Percentiles rank a stretch among this genome's conserved stretches.
Evolutionary conservation across 768 basidiomycete species (phyloP).

Genomic region (Harrya chromipes): DNA sequence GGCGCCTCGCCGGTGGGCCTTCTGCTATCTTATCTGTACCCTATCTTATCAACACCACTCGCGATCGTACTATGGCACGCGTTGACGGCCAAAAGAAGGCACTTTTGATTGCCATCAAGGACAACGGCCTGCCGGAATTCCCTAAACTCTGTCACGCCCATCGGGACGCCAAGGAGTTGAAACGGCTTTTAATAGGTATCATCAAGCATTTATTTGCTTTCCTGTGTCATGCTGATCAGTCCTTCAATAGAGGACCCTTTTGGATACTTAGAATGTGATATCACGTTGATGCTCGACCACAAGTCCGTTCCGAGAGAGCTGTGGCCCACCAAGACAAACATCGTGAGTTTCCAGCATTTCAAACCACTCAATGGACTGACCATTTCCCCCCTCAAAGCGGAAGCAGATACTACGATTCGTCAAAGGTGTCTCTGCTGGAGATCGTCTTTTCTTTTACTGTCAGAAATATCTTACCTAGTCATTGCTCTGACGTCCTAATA

Average conservation of each 20-base stretch:
- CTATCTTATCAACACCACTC: neutral
- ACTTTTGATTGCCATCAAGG: conserved; percentile 23
- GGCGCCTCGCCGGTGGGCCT: neutral
- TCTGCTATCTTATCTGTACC: conserved; percentile 15
- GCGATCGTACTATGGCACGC: conserved; percentile 6
- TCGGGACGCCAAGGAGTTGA: conserved; percentile 13
- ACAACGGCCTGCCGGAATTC: neutral
- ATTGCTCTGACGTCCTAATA: neutral
- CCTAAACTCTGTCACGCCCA: conserved; percentile 11
- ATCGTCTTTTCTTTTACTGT: conserved; percentile 61
- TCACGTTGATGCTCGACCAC: conserved; percentile 44
- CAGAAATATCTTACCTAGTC: conserved; percentile 2
- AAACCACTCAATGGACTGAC: neutral
- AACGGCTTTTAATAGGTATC: conserved; percentile 23
- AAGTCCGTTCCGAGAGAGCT: conserved; percentile 20
- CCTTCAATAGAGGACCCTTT: conserved; percentile 32
- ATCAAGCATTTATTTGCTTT: neutral
- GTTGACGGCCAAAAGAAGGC: conserved; percentile 13
- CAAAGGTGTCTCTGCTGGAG: conserved; percentile 41
- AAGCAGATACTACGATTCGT: conserved; percentile 44
- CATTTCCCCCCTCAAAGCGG: conserved; percentile 29
- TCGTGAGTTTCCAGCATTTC: conserved; percentile 33
- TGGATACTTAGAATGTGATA: conserved; percentile 37
- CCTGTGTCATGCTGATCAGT: neutral
- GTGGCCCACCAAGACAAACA: conserved; percentile 43